Evolutionary conservation across 345 rosid genomes (phyloP).

Genomic region (Boechera stricta): DNA sequence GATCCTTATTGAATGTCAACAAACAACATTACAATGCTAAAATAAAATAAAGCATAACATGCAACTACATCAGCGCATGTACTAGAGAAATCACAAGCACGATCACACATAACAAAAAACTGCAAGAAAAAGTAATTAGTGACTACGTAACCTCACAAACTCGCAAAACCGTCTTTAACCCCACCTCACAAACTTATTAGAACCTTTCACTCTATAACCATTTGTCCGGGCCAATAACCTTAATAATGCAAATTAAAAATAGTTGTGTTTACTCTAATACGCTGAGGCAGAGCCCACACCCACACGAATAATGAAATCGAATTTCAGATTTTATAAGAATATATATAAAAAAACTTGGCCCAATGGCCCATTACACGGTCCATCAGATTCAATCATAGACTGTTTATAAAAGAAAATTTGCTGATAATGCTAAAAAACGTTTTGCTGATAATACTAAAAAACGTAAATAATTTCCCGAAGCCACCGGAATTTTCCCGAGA

Average conservation of each 20-base stretch:
- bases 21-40: neutral
- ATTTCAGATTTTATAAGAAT: neutral
- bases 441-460: neutral
- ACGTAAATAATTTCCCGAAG: constrained; percentile 32
- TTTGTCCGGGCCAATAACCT: neutral
- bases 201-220: neutral
- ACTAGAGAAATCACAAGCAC: neutral
- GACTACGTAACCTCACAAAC: neutral
- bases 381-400: neutral
- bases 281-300: neutral
- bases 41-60: neutral
- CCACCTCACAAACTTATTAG: neutral
- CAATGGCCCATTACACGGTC: constrained; percentile 16
- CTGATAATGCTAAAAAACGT: neutral
- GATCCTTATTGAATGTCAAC: neutral
- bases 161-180: neutral
- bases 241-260: neutral
- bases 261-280: neutral
- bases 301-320: neutral
- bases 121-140: neutral
- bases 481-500: constrained; percentile 54
- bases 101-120: neutral
- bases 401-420: neutral
- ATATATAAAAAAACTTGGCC: neutral
- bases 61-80: neutral